These are phyloP conservation scores for Parastagonospora nodorum DNA, from an alignment of 2,329 filamentous ascomycete genomes.

Conservation along the genomic window DNA sequence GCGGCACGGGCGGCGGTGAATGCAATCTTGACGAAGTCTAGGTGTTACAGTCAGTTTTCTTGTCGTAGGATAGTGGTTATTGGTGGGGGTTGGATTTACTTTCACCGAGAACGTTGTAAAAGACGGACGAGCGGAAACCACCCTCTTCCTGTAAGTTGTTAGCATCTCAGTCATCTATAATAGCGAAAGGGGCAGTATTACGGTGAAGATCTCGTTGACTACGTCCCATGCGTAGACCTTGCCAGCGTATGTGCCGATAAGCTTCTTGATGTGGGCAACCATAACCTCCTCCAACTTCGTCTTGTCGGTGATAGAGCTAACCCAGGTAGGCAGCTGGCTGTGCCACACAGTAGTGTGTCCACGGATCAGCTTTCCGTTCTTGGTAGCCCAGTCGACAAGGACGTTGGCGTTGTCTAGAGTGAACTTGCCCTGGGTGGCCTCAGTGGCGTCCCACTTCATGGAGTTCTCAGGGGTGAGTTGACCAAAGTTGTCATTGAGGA, in stretches of 20 bases:
- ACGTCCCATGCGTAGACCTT: constrained; percentile 62
- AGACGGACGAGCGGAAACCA: constrained; percentile 64
- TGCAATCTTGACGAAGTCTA: constrained; percentile 71
- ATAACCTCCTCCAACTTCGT: constrained; percentile 60
- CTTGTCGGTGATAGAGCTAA: constrained; percentile 60
- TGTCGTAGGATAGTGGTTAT: not conserved
- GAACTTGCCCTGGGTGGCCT: constrained; percentile 58
- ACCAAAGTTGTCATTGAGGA: constrained; percentile 67
- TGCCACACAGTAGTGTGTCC: constrained; percentile 72
- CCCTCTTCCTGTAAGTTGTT: constrained; percentile 56
- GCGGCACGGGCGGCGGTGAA: constrained; percentile 70
- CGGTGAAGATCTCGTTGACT: constrained; percentile 53
- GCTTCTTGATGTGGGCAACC: constrained; percentile 63
- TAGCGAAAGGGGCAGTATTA: not conserved
- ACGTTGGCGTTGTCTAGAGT: constrained; percentile 62
- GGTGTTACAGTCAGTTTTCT: constrained; percentile 29
- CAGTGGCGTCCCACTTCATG: constrained; percentile 70
- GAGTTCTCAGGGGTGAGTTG: constrained; percentile 70
- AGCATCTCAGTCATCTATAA: too few species aligned
- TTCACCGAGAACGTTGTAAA: constrained; percentile 67
- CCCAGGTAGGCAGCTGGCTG: constrained; percentile 59
- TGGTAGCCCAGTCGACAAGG: constrained; percentile 63
- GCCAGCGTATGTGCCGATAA: constrained; percentile 65
- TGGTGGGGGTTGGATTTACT: too few species aligned
- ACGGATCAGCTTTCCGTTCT: constrained; percentile 63